Conservation (phyloP, 2,329 filamentous ascomycete genomes). For the Parasarocladium wereldwijsianum region DNA sequence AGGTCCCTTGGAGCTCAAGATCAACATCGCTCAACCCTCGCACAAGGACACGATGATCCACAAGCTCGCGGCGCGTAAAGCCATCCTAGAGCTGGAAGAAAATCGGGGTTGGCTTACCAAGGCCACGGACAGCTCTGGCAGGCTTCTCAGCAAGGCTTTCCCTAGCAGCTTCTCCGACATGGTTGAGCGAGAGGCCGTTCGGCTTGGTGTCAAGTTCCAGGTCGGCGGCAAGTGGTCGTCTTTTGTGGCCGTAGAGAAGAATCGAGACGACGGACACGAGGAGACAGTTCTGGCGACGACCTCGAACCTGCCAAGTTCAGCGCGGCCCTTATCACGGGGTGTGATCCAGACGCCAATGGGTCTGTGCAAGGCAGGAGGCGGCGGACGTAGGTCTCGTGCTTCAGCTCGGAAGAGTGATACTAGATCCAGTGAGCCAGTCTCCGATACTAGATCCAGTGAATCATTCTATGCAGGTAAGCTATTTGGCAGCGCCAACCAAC, state of each 20-base stretch:
- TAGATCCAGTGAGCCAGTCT: too few species aligned
- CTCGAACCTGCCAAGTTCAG: too few species aligned
- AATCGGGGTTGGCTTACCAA: conserved; percentile 50
- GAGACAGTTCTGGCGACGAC: too few species aligned
- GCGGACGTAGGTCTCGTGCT: too few species aligned
- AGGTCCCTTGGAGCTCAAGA: conserved; percentile 46
- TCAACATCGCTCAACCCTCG: conserved; percentile 40
- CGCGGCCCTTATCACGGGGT: too few species aligned
- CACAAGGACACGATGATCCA: conserved; percentile 43
- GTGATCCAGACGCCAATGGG: too few species aligned
- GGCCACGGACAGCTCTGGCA: conserved; percentile 28
- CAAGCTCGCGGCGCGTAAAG: conserved; percentile 55
- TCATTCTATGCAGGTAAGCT: too few species aligned
- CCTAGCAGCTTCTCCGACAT: conserved; percentile 40
- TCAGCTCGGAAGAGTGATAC: too few species aligned
- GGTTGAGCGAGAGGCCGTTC: conserved; percentile 50
- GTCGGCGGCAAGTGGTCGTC: conserved; percentile 58
- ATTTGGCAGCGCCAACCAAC: too few species aligned
- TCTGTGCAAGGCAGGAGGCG: too few species aligned
- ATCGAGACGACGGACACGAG: conserved; percentile 10
- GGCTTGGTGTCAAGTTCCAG: conserved; percentile 50
- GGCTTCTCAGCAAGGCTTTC: conserved; percentile 29
- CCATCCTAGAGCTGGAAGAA: conserved; percentile 54
- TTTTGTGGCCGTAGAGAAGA: conserved; percentile 50
- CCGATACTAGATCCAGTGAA: too few species aligned